Evolutionary conservation across 176 grass and related monocot genomes (phyloP), one percentile per base, ranked within the genome.

Genomic region (Cenchrus americanus): DNA sequence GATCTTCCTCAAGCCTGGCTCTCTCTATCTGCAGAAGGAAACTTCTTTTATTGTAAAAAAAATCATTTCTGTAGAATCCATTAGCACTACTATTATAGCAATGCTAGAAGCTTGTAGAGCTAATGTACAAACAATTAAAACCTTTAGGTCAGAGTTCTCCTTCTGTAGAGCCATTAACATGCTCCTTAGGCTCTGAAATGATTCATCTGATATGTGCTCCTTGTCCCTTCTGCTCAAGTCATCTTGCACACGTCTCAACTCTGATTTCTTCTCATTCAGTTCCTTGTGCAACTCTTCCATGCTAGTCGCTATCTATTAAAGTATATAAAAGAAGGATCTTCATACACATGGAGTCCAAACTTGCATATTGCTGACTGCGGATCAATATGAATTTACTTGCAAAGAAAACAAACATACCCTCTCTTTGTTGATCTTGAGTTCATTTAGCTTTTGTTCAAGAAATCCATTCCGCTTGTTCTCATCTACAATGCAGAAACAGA

Each of bases 141-240:
- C 97, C 93, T 96, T 96, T 40, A 99, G 54, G 61, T 83, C 67
- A 62, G 86, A 78, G 84, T 94, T 94, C 76, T 99, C 97, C 85
- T 94, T 92, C 80, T 96, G 83, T 58, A 96, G 76, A 87, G 81
- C 83, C 80, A 82, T 77, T 69, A 96, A 71, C 81, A 76, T 80
- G 46, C 21, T 89, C 89, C 86, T 94, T 41, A 90, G 77, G 79
- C 65, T 80, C 52, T 91, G 85, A 64, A 90, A 22, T 66, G 91
- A 91, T 80, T 63, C 80, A 53, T 89, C 86, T 71, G 81, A 88
- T 82, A 70, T 53, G 17, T 76, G 66, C 42, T 86, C 71, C 46
- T 83, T 90, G 12, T 81, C 75, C 48, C 81, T 87, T 91, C 41
- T 84, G 70, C 63, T 96, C 63, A 85, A 66, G 75, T 89, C 91